A percentile compares a stretch with the other conserved stretches of the same genome.
These are phyloP conservation scores for Cudoniella acicularis DNA, from an alignment of 495 filamentous ascomycete species.

Conservation along the genomic window DNA sequence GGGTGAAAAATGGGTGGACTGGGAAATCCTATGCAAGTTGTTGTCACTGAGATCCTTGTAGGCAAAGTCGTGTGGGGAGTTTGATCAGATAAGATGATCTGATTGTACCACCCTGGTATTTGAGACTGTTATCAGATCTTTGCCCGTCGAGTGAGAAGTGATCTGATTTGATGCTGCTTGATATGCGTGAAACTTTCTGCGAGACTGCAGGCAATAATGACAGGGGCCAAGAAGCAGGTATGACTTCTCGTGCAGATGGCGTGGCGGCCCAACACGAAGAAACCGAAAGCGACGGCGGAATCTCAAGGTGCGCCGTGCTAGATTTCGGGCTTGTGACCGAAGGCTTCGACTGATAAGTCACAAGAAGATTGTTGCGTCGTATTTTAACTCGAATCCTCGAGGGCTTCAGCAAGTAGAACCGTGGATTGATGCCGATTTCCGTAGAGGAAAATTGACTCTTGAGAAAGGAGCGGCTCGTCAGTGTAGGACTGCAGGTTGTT, in stretches of 20 bases:
- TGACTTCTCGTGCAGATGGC: not conserved
- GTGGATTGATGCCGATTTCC: not conserved
- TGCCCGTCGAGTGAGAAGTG: not conserved
- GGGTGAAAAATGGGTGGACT: not conserved
- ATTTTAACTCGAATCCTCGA: not conserved
- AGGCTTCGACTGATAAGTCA: not conserved
- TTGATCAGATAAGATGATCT: slow-evolving; percentile 6
- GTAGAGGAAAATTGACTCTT: no score
- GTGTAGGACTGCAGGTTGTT: not conserved
- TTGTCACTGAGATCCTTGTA: not conserved
- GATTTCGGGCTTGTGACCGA: not conserved
- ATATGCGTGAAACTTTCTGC: not conserved
- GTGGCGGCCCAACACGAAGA: not conserved
- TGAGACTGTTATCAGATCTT: not conserved
- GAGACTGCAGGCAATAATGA: not conserved
- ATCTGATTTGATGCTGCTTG: not conserved
- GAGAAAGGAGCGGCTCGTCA: no score
- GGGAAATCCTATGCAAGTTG: not conserved
- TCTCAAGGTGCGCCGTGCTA: no score
- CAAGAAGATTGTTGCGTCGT: not conserved
- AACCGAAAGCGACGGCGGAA: not conserved
- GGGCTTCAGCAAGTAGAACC: not conserved
- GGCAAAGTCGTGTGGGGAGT: not conserved
- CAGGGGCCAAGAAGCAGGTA: not conserved
- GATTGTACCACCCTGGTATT: not conserved